Base-by-base conservation (phyloP, 768 basidiomycete species). In the Pisolithus albus region DNA sequence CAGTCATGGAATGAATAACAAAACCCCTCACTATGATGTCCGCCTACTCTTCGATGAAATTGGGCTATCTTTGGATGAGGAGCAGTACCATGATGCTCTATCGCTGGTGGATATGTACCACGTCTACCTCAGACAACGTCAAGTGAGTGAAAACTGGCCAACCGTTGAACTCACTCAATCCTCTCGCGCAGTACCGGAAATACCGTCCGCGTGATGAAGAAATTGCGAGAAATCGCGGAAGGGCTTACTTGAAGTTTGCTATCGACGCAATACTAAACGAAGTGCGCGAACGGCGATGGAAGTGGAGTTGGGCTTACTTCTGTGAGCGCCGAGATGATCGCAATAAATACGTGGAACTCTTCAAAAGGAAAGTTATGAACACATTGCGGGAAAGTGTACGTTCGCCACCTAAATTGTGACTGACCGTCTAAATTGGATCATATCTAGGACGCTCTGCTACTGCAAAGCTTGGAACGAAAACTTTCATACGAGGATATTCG, bases 101-200 rank as follows among this genome's bases (percentile, higher is more conserved):
- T 94, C 90, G 19, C 78, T 98, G 42, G 75, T 93, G 53, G 94
- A 98, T 66, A 92, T 97, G 80, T 96, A 95, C 69, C 95, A 98
- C 65, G 86, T 97, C 54, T 96, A 95, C 68, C 78, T 85, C 43
- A 82, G 96, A 49, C 84, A 84, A 59, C 82, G 81, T 55, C 86
- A 88, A 76, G 88, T 88, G 63, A 62, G 68, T 60, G 40, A 41
- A 43, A 18, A 34, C 28, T 52, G 21, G 18, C 52, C 18, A 7
- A 26, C 52, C 30, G 16, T 24, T 15, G 34, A 47, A 19, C 38
- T 46, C 26, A 36, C 50, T 65, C 41, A 64, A 46, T 46, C 42
- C 28, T 34, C 24, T 8, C 38, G 6, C 13, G 13, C 34, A 68
- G 86, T 98, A 98, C 70, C 85, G 81, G 54, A 85, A 83, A 69